Conservation (phyloP, 176 grass and related monocot species). For the Carex kokanica region DNA sequence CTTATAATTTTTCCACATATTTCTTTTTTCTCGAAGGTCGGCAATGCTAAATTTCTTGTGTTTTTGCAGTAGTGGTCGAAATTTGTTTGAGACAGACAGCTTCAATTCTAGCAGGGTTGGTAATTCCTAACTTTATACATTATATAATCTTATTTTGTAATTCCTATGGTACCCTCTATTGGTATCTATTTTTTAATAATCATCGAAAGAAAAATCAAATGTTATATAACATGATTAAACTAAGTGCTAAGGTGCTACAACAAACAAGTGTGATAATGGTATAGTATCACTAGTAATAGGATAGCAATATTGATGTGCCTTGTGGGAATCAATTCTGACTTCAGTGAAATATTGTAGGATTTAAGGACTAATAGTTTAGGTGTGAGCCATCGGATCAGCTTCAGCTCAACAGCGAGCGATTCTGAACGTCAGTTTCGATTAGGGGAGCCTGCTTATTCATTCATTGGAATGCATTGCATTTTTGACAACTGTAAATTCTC, state of each 20-base stretch:
- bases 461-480: slow-evolving; percentile 98
- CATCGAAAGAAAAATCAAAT: neutral
- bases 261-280: neutral
- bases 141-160: neutral
- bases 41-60: slow-evolving; percentile 8
- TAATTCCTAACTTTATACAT: slow-evolving; percentile 1
- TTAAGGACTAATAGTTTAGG: slow-evolving; percentile 50
- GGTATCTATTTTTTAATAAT: neutral
- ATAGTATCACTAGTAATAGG: slow-evolving; percentile 13
- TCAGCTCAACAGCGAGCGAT: slow-evolving; percentile 63
- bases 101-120: slow-evolving; percentile 63
- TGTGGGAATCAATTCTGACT: neutral
- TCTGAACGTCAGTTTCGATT: slow-evolving; percentile 59
- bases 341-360: slow-evolving; percentile 44
- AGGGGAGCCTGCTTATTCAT: slow-evolving; percentile 72
- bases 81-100: slow-evolving; percentile 62
- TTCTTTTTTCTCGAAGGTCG: neutral
- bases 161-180: neutral
- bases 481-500: slow-evolving; percentile 93
- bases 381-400: slow-evolving; percentile 43
- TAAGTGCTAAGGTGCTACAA: neutral
- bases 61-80: slow-evolving; percentile 30
- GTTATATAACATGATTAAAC: neutral
- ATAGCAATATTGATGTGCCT: neutral
- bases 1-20: neutral